phyloP scores from a whole-genome alignment of 768 basidiomycete genomes.

The Kwoniella bestiolae region DNA sequence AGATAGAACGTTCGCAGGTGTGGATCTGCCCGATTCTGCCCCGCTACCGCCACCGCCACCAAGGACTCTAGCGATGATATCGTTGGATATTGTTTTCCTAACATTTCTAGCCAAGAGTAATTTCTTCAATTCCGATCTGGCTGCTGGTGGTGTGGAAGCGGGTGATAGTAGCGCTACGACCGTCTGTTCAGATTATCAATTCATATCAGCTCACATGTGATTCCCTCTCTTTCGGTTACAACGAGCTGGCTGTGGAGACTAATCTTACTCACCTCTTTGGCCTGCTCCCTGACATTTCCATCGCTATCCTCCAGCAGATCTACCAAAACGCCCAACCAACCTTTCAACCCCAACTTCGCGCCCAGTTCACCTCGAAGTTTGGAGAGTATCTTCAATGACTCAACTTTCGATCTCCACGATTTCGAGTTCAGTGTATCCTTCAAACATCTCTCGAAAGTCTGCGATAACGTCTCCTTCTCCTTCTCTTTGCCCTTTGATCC shows the following conservation, averaged over 20 bases:
- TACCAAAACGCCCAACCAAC: constrained; percentile 78
- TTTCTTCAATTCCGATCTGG: constrained; percentile 91
- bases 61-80: constrained; percentile 62
- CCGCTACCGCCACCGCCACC: constrained; percentile 33
- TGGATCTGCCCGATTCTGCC: constrained; percentile 11
- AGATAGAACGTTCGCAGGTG: constrained; percentile 8
- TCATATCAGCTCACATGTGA: neutral
- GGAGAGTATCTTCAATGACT: constrained; percentile 44
- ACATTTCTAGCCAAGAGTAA: constrained; percentile 77
- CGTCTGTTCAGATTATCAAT: constrained; percentile 59
- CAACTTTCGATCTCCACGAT: constrained; percentile 49
- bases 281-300: constrained; percentile 82
- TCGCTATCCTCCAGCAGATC: constrained; percentile 89
- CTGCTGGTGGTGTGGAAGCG: constrained; percentile 77
- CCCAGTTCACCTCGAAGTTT: constrained; percentile 35
- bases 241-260: too few relatives aligned
- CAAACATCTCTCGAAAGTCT: constrained; percentile 45
- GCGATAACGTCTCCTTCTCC: constrained; percentile 45
- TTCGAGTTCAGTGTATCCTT: constrained; percentile 44
- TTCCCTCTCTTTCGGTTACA: too few relatives aligned
- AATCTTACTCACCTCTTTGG: constrained; percentile 64
- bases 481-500: constrained; percentile 39
- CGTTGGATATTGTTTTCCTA: constrained; percentile 83
- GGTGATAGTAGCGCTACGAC: constrained; percentile 85
- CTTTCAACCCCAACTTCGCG: constrained; percentile 50